These are phyloP conservation scores for Epichloe festucae DNA, from an alignment of 2,329 filamentous ascomycete species.

Conservation along the genomic window DNA sequence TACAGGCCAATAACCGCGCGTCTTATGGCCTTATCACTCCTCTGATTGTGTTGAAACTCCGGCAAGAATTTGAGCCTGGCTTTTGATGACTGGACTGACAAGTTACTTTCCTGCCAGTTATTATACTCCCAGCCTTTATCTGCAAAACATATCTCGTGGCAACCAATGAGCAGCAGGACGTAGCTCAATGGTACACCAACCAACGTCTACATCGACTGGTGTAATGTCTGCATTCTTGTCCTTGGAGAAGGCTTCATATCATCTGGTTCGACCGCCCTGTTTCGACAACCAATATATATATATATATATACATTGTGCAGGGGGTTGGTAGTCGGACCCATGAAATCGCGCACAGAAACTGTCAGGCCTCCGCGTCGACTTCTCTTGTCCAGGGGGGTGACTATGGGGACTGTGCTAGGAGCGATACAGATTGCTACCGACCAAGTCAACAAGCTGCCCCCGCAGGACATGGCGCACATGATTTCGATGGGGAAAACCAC, in stretches of 20 bases:
- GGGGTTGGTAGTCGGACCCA: not conserved
- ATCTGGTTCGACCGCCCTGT: not conserved
- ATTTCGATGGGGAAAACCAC: not conserved
- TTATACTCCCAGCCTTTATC: not conserved
- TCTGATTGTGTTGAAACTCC: not conserved
- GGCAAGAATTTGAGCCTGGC: not conserved
- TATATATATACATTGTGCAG: not conserved
- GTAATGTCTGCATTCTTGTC: too few relatives aligned
- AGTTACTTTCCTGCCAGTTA: not conserved
- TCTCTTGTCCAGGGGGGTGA: not conserved
- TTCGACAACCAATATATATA: not conserved
- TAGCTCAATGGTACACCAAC: not conserved
- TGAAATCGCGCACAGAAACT: not conserved
- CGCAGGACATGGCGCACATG: not conserved
- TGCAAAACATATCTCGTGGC: not conserved
- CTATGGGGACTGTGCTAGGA: not conserved
- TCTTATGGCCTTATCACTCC: not conserved
- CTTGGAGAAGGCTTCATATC: too few relatives aligned
- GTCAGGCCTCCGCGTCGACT: not conserved
- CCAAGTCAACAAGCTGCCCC: not conserved
- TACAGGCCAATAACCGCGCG: not conserved
- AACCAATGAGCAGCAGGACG: not conserved
- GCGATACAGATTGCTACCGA: not conserved
- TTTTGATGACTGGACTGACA: not conserved
- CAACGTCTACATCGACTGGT: too few relatives aligned